These are phyloP conservation scores for Lotus japonicus DNA, from an alignment of 306 rosid species.

Conservation along the genomic window DNA sequence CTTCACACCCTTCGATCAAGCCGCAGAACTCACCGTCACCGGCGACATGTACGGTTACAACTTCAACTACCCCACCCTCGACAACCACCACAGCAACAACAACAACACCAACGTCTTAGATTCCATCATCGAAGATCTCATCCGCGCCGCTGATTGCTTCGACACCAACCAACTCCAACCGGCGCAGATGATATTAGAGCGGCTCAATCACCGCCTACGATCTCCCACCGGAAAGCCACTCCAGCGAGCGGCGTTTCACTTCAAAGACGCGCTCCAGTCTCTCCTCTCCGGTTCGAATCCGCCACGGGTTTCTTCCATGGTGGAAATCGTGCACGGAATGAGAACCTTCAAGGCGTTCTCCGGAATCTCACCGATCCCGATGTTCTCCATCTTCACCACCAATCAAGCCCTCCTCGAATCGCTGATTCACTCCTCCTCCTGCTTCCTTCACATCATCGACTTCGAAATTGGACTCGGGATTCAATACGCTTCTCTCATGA, in stretches of 20 bases:
- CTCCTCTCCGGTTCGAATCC: conserved; percentile 55
- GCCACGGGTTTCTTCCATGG: conserved; percentile 41
- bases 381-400: conserved; percentile 84
- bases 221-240: conserved; percentile 48
- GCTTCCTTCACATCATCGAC: conserved; percentile 66
- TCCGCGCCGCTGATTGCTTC: conserved; percentile 71
- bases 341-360: conserved; percentile 65
- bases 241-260: conserved; percentile 60
- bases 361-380: conserved; percentile 61
- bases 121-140: conserved; percentile 52
- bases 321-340: conserved; percentile 69
- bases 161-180: conserved; percentile 54
- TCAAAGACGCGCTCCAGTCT: conserved; percentile 73
- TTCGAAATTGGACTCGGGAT: conserved; percentile 85
- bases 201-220: conserved; percentile 62
- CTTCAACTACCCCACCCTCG: background rate
- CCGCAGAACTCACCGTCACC: conserved; percentile 41
- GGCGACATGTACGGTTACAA: background rate
- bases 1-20: conserved; percentile 40
- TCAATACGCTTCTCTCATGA: conserved; percentile 84
- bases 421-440: conserved; percentile 14
- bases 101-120: conserved; percentile 37
- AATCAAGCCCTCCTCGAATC: conserved; percentile 84
- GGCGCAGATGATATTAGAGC: conserved; percentile 63
- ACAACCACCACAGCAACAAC: background rate